Base-by-base conservation (phyloP, 2,329 filamentous ascomycete genomes). In the Bipolaris cookei region DNA sequence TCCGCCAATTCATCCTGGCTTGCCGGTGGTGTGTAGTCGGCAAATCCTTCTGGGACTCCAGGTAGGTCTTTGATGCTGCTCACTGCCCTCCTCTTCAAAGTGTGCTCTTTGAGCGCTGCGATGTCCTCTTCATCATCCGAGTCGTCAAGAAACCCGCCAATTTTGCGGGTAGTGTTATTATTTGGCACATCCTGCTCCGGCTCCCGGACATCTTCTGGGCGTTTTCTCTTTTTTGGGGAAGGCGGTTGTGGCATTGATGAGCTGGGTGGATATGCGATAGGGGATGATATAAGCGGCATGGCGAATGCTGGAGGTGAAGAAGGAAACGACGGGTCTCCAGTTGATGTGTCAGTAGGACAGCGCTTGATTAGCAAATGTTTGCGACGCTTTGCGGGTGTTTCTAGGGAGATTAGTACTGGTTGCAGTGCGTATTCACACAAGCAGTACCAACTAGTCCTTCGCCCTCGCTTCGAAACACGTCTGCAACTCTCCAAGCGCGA, bases 251-350 rank as follows among this genome's bases (percentile, higher is more conserved):
- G 73, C 25, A 68, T 56, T 3, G 76, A 75, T 1, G 85, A 84
- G 67, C 80, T 85, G 6, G 79, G 74, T 2, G 85, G 84, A 57
- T 85, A 85, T 23, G 79, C 69, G 18, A 87, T 75, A 2, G 87
- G 84, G 13, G 87, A 88, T 6, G 87, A 88, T 37, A 84, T 80
- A 35, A 83, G 80, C 23, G 85, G 77, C 86, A 90, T 89, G 52
- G 82, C 84, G 81, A 81, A 69, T 66, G 63, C 70, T n/a, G 83
- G 85, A 37, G 80, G 78, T 25, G 80, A 82, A 1, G 78, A 80
- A 11, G 74, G 71, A 10, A 70, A 56, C 3, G 34, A 47, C 3
- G 20, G 18, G 4, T 18, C 53, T 35, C 63, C 46, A 51, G 59
- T 55, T 53, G 64, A 60, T 55, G 58, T 64, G 7, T 56, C 52